phyloP scores from a whole-genome alignment of 768 basidiomycete genomes.

The Trametes gibbosa region DNA sequence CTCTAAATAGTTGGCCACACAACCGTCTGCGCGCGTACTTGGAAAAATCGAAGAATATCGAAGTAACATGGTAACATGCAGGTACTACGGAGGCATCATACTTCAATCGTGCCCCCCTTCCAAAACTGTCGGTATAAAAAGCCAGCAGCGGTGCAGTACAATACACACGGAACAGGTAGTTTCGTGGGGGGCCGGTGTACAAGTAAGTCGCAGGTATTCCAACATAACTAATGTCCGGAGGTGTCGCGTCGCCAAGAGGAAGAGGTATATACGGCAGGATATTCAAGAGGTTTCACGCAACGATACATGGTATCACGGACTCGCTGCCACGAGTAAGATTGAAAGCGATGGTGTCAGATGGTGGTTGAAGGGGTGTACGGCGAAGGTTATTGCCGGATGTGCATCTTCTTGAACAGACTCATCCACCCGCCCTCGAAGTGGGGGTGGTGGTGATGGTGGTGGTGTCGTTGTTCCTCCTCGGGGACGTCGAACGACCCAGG shows the following conservation, averaged over 20 bases:
- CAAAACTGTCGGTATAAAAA: too few species aligned
- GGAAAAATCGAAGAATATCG: too few species aligned
- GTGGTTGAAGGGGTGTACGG: background rate
- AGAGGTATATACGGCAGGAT: background rate
- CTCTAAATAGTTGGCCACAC: too few species aligned
- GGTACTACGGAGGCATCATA: too few species aligned
- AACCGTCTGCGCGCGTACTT: too few species aligned
- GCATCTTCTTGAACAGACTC: slow-evolving; percentile 20
- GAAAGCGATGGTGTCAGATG: too few species aligned
- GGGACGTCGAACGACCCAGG: slow-evolving; percentile 49
- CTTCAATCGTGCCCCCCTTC: too few species aligned
- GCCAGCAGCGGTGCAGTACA: background rate
- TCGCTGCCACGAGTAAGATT: background rate
- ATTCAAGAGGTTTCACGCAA: background rate
- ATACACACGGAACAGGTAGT: background rate
- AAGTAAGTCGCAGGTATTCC: background rate
- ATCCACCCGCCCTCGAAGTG: slow-evolving; percentile 16
- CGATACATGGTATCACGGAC: background rate
- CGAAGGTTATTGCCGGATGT: slow-evolving; percentile 13
- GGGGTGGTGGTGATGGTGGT: slow-evolving; percentile 10
- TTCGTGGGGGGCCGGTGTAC: background rate
- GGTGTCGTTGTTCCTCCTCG: too few species aligned
- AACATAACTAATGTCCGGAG: background rate
- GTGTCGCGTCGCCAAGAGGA: background rate
- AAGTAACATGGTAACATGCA: too few species aligned